Evolutionary conservation across 2,329 filamentous ascomycete genomes (phyloP), one percentile per base, ranked within the genome.

Genomic region (Xylariomycetidae sp.): DNA sequence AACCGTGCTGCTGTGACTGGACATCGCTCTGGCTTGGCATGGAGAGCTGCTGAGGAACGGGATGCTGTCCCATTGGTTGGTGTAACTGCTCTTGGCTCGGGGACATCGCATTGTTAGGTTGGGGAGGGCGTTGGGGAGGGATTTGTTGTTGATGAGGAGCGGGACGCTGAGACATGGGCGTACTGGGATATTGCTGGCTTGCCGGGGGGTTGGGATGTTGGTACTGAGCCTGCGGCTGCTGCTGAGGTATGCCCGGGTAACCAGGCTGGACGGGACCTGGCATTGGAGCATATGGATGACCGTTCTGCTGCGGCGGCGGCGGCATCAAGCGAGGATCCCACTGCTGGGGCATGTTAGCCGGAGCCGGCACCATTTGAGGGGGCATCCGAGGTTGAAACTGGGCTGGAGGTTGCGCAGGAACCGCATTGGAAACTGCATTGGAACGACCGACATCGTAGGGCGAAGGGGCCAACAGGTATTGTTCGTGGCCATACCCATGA

Each of bases 401-500:
- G 15, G 44, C 23, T 42, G 40, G n/a, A n/a, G n/a, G n/a, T n/a
- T n/a, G n/a, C n/a, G n/a, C n/a, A n/a, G n/a, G n/a, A n/a, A n/a
- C n/a, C n/a, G n/a, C n/a, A n/a, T n/a, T 25, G 5, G 40, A 35
- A 4, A 40, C 39, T 8, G 37, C 38, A 16, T 37, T 39, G 15
- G 41, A 39, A 4, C 39, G 47, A 10, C 52, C 47, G 8, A 50
- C 34, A 10, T 54, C 45, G 20, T 58, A 56, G 12, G 54, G 51
- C 9, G 52, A 55, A 19, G 42, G 38, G 17, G 46, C 50, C 16
- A 52, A 17, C 37, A 40, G 48, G 19, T 39, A 43, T 4, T 48
- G n/a, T n/a, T n/a, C 43, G 10, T 43, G 33, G 9, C 51, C 52
- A 31, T 58, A 58, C 1, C 53, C 53, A 33, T 54, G 52, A 18